Percentiles rank a stretch among this genome's conserved stretches.
Evolutionary conservation across 2,329 filamentous ascomycete genomes (phyloP).

Genomic region (Paraphaeosphaeria minitans): DNA sequence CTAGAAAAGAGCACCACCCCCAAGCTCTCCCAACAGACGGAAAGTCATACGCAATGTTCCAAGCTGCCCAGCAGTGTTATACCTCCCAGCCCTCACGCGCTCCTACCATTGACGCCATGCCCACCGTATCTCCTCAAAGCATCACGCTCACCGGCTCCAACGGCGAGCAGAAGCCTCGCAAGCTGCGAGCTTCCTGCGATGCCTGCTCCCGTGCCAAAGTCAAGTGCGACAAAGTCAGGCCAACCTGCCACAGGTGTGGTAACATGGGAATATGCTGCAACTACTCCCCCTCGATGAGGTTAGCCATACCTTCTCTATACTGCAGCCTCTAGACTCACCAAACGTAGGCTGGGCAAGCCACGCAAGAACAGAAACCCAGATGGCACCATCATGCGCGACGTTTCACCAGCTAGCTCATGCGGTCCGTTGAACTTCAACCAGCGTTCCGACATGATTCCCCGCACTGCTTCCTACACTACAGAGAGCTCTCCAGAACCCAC

Average conservation of each 20-base stretch:
- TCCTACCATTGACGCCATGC: constrained; percentile 33
- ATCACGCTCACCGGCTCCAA: constrained; percentile 28
- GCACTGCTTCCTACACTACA: constrained; percentile 33
- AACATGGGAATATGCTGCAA: constrained; percentile 48
- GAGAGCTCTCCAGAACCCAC: constrained; percentile 46
- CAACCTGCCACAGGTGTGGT: constrained; percentile 43
- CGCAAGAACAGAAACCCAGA: constrained; percentile 46
- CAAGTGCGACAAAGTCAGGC: constrained; percentile 46
- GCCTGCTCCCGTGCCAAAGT: constrained; percentile 47
- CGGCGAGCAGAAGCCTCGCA: constrained; percentile 39
- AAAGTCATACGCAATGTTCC: constrained; percentile 34
- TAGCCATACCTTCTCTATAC: constrained; percentile 12
- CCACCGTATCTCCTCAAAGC: constrained; percentile 22
- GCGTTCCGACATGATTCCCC: constrained; percentile 37
- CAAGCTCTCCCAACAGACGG: constrained; percentile 15
- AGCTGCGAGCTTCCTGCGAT: constrained; percentile 47
- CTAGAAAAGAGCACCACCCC: constrained; percentile 19
- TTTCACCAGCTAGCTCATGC: constrained; percentile 40
- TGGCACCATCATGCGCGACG: constrained; percentile 41
- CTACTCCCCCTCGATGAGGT: constrained; percentile 49
- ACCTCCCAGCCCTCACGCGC: constrained; percentile 28
- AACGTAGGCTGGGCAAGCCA: constrained; percentile 40
- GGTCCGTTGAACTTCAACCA: constrained; percentile 29
- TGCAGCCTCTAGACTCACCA: constrained; percentile 21
- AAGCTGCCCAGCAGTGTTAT: constrained; percentile 33